phyloP scores from a whole-genome alignment of 345 rosid genomes.

The Luvunga scandens region DNA sequence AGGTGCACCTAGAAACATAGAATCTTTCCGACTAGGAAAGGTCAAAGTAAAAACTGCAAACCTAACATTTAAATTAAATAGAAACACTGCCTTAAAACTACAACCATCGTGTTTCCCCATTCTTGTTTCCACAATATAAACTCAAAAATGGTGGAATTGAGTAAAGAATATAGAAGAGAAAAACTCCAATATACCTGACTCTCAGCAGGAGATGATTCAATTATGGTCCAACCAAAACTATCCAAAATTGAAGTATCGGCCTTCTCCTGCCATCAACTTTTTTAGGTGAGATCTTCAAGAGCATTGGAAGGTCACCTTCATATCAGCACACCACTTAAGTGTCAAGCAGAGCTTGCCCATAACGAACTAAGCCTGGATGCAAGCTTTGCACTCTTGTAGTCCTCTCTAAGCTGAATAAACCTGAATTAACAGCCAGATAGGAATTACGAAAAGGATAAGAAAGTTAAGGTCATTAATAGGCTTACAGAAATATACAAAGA shows the following conservation, averaged over 20 bases:
- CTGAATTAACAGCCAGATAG: constrained; percentile 34
- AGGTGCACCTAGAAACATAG: constrained; percentile 6
- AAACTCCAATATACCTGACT: constrained; percentile 7
- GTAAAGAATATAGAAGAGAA: constrained; percentile 1
- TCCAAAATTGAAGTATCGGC: constrained; percentile 1
- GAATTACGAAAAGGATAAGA: not conserved
- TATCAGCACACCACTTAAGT: constrained; percentile 14
- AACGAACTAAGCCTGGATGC: constrained; percentile 80
- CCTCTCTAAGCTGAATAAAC: constrained; percentile 95
- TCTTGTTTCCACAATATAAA: constrained; percentile 19
- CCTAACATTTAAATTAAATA: constrained; percentile 10
- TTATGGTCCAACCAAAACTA: constrained; percentile 13
- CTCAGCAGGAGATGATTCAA: constrained; percentile 4
- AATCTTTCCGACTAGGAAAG: not conserved
- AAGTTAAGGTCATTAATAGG: not conserved
- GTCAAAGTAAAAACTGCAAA: constrained; percentile 18
- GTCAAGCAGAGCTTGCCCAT: constrained; percentile 70
- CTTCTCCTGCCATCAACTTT: not conserved
- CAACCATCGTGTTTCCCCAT: constrained; percentile 8
- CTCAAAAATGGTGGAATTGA: not conserved
- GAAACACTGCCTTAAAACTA: not conserved
- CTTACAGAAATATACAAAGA: not conserved
- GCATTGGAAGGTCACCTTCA: not conserved
- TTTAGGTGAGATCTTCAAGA: constrained; percentile 3
- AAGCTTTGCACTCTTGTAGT: constrained; percentile 90